A percentile compares a stretch with the other conserved stretches of the same genome.
Evolutionary conservation across 768 basidiomycete species (phyloP).

Genomic region (Cyclocybe cylindracea): DNA sequence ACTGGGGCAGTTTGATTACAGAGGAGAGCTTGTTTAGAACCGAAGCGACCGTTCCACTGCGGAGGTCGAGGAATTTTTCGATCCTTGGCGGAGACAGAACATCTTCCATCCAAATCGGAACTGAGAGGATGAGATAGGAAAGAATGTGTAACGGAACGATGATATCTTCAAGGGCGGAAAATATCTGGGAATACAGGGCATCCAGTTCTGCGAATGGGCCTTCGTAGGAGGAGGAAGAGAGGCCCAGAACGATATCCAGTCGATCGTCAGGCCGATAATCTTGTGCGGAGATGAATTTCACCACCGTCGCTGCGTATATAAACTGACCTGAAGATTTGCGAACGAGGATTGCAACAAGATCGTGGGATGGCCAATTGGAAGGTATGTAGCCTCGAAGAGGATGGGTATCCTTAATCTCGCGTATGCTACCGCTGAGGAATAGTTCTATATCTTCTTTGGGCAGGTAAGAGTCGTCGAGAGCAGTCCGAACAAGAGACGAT

Average conservation of each 20-base stretch:
- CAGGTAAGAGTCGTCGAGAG: constrained; percentile 8
- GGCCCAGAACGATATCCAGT: constrained; percentile 12
- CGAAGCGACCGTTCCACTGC: background rate
- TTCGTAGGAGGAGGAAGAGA: background rate
- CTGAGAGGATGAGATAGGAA: background rate
- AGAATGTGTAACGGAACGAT: background rate
- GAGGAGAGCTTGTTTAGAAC: constrained; percentile 3
- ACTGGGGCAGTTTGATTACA: background rate
- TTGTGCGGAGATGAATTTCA: constrained; percentile 21
- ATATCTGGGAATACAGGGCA: constrained; percentile 8
- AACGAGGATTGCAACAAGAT: constrained; percentile 15
- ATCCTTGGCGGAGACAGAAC: background rate
- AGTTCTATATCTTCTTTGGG: constrained; percentile 16
- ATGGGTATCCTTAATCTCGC: constrained; percentile 11
- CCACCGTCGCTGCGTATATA: constrained; percentile 26
- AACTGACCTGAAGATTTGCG: constrained; percentile 23
- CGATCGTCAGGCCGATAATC: constrained; percentile 7
- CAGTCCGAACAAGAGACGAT: background rate
- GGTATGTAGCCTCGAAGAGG: background rate
- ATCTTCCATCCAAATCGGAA: background rate
- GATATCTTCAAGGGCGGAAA: background rate
- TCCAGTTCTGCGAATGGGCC: constrained; percentile 11
- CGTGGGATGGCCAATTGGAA: constrained; percentile 20
- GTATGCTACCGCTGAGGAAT: constrained; percentile 14
- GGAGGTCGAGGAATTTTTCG: background rate